Conservation (phyloP, 345 rosid species). For the Murraya paniculata region DNA sequence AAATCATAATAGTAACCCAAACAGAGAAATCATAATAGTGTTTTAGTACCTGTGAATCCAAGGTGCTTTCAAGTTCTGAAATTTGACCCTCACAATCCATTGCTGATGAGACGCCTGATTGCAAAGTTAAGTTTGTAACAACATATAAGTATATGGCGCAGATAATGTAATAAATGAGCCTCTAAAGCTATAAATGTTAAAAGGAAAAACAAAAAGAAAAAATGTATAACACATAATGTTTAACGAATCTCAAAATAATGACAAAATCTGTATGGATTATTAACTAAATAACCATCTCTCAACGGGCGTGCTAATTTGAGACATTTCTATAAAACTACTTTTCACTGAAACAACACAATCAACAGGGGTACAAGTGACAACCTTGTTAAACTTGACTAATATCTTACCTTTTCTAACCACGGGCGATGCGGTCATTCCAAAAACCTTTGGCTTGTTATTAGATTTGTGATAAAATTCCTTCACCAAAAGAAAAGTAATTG, state of each 20-base stretch:
- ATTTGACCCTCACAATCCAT: slow-evolving; percentile 57
- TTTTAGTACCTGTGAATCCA: slow-evolving; percentile 64
- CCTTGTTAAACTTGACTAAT: not conserved
- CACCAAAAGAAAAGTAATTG: slow-evolving; percentile 13
- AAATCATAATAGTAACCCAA: slow-evolving; percentile 1
- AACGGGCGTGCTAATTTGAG: not conserved
- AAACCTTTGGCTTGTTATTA: slow-evolving; percentile 64
- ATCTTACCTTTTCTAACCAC: slow-evolving; percentile 62
- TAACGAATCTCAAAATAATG: not conserved
- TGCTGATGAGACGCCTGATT: slow-evolving; percentile 45
- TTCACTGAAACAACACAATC: not conserved
- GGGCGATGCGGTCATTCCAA: slow-evolving; percentile 81
- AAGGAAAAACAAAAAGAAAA: not conserved
- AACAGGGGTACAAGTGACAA: not conserved
- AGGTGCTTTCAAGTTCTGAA: slow-evolving; percentile 66
- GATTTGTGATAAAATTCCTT: slow-evolving; percentile 78
- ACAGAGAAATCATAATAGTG: slow-evolving; percentile 1
- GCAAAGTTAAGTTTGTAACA: slow-evolving; percentile 10
- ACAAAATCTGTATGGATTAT: not conserved
- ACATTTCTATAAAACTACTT: not conserved
- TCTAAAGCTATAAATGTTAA: not conserved
- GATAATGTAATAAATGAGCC: not conserved
- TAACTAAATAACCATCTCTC: not conserved
- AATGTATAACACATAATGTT: not conserved
- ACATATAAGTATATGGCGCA: not conserved